A percentile compares a stretch with the other conserved stretches of the same genome.
Evolutionary conservation across 1,284 basidiomycete genomes (phyloP).

Genomic region (Retiboletus flavoniger): DNA sequence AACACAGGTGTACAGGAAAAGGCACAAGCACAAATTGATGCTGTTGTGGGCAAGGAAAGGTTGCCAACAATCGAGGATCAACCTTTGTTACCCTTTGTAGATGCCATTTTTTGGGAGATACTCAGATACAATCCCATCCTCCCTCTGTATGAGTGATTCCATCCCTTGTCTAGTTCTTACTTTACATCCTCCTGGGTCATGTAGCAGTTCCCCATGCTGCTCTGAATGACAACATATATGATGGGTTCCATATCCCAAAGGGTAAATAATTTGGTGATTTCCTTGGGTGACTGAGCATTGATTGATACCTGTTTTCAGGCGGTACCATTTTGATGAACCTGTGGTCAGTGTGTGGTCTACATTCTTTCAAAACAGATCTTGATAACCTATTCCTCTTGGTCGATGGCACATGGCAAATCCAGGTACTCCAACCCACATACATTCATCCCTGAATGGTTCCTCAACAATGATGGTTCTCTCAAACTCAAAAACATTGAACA

Average conservation of each 20-base stretch:
- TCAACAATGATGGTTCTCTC: not conserved
- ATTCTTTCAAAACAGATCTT: not conserved
- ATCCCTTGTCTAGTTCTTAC: too few species aligned
- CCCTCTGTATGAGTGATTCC: constrained; percentile 10
- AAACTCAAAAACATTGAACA: not conserved
- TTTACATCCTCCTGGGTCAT: not conserved
- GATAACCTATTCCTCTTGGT: not conserved
- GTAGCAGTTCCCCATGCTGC: not conserved
- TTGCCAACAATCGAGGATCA: constrained; percentile 34
- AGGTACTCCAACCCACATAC: not conserved
- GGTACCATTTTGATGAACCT: too few species aligned
- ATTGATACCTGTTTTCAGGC: too few species aligned
- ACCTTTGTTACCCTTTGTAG: constrained; percentile 30
- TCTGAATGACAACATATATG: not conserved
- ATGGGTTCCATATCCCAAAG: not conserved
- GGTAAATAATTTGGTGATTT: not conserved
- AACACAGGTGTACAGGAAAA: constrained; percentile 31
- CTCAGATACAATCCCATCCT: constrained; percentile 2
- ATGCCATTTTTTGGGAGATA: constrained; percentile 30
- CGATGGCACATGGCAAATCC: not conserved
- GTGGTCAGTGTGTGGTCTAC: too few species aligned
- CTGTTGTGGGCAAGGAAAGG: constrained; percentile 25
- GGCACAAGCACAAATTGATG: constrained; percentile 34
- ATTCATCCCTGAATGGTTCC: not conserved
- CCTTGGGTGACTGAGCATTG: too few species aligned